phyloP scores from a whole-genome alignment of 2,329 filamentous ascomycete species.

The Tricladium varicosporioides region DNA sequence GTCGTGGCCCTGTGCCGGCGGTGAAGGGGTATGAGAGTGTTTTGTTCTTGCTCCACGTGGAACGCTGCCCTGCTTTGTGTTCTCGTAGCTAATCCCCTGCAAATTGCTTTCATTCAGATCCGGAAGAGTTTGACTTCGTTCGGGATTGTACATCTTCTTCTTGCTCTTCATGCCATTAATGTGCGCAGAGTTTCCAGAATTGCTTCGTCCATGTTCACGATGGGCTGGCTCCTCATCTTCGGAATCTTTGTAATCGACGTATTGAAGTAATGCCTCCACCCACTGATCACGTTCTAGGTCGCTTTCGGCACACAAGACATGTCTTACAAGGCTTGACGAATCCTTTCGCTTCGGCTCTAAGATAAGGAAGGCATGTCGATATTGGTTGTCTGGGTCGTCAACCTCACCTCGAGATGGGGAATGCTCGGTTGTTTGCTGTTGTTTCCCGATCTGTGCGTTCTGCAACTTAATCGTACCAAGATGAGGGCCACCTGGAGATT shows the following conservation, averaged over 20 bases:
- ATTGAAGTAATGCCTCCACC: constrained; percentile 86
- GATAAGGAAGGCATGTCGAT: constrained; percentile 92
- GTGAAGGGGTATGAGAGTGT: constrained; percentile 31
- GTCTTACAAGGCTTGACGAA: constrained; percentile 79
- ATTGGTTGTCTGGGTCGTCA: constrained; percentile 88
- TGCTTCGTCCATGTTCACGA: constrained; percentile 39
- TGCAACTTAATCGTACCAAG: constrained; percentile 90
- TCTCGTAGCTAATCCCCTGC: constrained; percentile 37
- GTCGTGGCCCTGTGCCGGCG: constrained; percentile 29
- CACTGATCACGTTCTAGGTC: constrained; percentile 89
- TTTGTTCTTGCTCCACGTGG: constrained; percentile 33
- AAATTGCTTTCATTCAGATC: constrained; percentile 38
- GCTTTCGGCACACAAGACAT: constrained; percentile 93
- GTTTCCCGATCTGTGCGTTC: constrained; percentile 90
- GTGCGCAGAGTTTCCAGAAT: constrained; percentile 36
- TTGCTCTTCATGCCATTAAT: constrained; percentile 39
- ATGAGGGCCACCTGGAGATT: constrained; percentile 85
- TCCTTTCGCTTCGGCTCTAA: constrained; percentile 97
- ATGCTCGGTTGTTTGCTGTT: constrained; percentile 60
- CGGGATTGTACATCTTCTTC: constrained; percentile 41
- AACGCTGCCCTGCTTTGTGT: constrained; percentile 35
- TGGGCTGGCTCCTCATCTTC: constrained; percentile 47
- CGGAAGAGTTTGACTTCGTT: constrained; percentile 35
- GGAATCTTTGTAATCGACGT: constrained; percentile 71
- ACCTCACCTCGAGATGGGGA: constrained; percentile 57